Conservation (phyloP, 768 basidiomycete species). For the Amanita pseudoporphyria region DNA sequence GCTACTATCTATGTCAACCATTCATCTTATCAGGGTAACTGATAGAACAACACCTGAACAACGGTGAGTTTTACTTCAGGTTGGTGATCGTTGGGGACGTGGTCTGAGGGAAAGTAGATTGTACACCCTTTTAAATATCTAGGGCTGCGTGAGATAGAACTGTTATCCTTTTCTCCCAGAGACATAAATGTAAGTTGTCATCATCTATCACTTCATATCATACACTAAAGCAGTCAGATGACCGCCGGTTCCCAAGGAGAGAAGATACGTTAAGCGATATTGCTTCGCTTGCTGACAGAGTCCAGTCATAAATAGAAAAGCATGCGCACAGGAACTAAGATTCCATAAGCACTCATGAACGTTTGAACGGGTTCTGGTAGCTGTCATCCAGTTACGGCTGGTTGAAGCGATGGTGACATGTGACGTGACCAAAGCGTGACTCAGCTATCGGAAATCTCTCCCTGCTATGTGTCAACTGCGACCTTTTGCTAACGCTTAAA, state of each 20-base stretch:
- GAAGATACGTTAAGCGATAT: neutral
- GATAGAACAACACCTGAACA: neutral
- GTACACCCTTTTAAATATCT: neutral
- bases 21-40: too few species aligned
- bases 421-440: conserved; percentile 1
- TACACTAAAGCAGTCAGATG: too few species aligned
- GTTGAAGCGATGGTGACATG: neutral
- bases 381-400: too few species aligned
- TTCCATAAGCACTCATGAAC: too few species aligned
- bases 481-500: neutral
- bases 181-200: too few species aligned
- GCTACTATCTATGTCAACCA: neutral
- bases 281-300: neutral
- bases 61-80: neutral
- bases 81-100: neutral
- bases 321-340: too few species aligned
- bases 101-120: neutral
- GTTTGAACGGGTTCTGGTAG: too few species aligned
- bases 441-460: neutral
- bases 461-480: conserved; percentile 11
- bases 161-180: too few species aligned
- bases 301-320: neutral
- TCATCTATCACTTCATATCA: too few species aligned
- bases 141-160: neutral
- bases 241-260: too few species aligned